These are phyloP conservation scores for Vitis cinerea DNA, from an alignment of 164 flowering plant genomes.

Conservation along the genomic window DNA sequence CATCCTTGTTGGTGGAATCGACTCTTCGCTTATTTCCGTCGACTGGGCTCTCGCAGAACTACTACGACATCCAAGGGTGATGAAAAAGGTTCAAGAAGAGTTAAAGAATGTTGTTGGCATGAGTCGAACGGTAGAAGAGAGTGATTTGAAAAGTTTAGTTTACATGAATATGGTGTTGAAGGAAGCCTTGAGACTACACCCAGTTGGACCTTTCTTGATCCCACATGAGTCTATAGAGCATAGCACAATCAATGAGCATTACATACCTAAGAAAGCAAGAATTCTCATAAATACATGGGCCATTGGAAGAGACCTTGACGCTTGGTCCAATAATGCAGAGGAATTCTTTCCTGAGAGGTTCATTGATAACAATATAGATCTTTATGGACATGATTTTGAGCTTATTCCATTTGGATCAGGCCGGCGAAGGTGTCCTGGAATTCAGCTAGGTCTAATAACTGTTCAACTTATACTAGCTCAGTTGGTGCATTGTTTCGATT, in stretches of 20 bases:
- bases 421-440: constrained; percentile 17
- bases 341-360: constrained; percentile 25
- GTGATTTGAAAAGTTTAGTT: constrained; percentile 18
- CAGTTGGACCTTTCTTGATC: constrained; percentile 28
- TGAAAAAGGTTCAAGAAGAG: constrained; percentile 22
- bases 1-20: too few relatives aligned
- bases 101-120: constrained; percentile 11
- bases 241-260: constrained; percentile 11
- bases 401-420: constrained; percentile 23
- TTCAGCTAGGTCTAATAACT: not conserved
- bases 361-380: not conserved
- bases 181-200: constrained; percentile 36
- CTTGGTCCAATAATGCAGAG: constrained; percentile 14
- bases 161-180: constrained; percentile 35
- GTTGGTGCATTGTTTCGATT: too few relatives aligned
- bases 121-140: constrained; percentile 20
- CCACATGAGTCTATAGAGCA: constrained; percentile 29
- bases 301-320: constrained; percentile 26
- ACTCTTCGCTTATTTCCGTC: too few relatives aligned
- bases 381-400: constrained; percentile 14
- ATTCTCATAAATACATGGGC: constrained; percentile 29
- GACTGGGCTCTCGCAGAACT: too few relatives aligned
- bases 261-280: constrained; percentile 22
- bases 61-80: not conserved
- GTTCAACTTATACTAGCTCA: too few relatives aligned